Evolutionary conservation across 2,329 filamentous ascomycete genomes (phyloP), one percentile per base, ranked within the genome.

Genomic region (Cladophialophora immunda): DNA sequence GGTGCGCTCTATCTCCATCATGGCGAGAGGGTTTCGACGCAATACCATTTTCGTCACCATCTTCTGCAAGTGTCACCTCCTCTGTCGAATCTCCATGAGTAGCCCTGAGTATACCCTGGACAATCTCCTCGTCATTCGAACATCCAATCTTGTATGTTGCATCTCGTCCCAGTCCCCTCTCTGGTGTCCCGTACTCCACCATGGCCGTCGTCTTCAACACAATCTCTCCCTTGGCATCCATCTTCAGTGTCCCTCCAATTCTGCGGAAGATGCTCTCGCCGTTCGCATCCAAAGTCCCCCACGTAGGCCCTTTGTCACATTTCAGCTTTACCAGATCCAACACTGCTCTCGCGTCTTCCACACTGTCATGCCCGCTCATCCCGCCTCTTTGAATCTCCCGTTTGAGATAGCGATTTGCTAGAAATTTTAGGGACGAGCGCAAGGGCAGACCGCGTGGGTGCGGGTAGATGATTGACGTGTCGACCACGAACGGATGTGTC

Each of bases 321-420:
- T 99, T 99, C 76, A 94, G 90, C 79, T 95, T 97, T 56, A 98
- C 89, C 1, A 99, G 89, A 74, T 98, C 94, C 15, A 99, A 88
- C 70, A 93, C 96, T 2, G 95, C 93, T 71, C 86, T 89, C 15
- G 95, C 93, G 77, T 99, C 95, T 78, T 99, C 95, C 69, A 97
- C 86, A 66, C 92, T 95, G 83, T 98, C 90, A 77, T 99, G 95
- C 17, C 95, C 95, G 17, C 84, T 83, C 17, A 83, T 83, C 58
- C 90, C 91, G 52, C 89, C 89, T 73, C 92, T 93, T 76, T 99
- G 95, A 61, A 99, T 97, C 77, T 96, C 92, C 64, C 92, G 90
- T 59, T 86, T 86, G 19, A 98, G 86, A 74, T 94, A 97, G 76
- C 94, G 95, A 72, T 94, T 89, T 0, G 91, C 86, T 1, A 99